Evolutionary conservation across 2,329 filamentous ascomycete species (phyloP).

Genomic region (Clarireedia homoeocarpa): DNA sequence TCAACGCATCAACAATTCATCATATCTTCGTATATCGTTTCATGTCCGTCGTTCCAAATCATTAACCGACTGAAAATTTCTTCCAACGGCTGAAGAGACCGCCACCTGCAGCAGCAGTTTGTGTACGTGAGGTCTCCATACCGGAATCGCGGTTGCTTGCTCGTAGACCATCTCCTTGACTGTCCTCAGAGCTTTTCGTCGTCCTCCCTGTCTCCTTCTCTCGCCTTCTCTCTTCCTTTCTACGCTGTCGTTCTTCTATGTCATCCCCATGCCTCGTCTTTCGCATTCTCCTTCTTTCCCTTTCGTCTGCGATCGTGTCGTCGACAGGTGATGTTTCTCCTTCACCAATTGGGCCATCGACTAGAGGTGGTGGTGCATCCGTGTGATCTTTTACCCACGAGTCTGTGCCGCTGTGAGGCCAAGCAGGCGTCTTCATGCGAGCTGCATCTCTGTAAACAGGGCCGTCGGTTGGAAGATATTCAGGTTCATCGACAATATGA

Average conservation of each 20-base stretch:
- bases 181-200: constrained; percentile 27
- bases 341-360: constrained; percentile 20
- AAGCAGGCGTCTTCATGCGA: constrained; percentile 33
- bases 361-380: constrained; percentile 52
- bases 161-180: constrained; percentile 24
- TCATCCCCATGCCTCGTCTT: constrained; percentile 22
- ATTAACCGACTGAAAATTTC: constrained; percentile 23
- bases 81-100: constrained; percentile 40
- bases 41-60: background rate
- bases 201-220: constrained; percentile 19
- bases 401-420: constrained; percentile 57
- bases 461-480: constrained; percentile 23
- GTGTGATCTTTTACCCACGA: constrained; percentile 61
- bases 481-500: constrained; percentile 33
- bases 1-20: background rate
- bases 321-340: constrained; percentile 21
- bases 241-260: constrained; percentile 24
- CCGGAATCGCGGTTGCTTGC: constrained; percentile 23
- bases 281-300: constrained; percentile 19
- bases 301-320: constrained; percentile 22
- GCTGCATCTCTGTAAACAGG: constrained; percentile 23
- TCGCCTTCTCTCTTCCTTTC: constrained; percentile 22
- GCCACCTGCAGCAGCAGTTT: constrained; percentile 56
- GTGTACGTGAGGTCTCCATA: constrained; percentile 44
- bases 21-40: constrained; percentile 9